Base-by-base conservation (phyloP, 2,329 filamentous ascomycete genomes). In the Hypomyces perniciosus region DNA sequence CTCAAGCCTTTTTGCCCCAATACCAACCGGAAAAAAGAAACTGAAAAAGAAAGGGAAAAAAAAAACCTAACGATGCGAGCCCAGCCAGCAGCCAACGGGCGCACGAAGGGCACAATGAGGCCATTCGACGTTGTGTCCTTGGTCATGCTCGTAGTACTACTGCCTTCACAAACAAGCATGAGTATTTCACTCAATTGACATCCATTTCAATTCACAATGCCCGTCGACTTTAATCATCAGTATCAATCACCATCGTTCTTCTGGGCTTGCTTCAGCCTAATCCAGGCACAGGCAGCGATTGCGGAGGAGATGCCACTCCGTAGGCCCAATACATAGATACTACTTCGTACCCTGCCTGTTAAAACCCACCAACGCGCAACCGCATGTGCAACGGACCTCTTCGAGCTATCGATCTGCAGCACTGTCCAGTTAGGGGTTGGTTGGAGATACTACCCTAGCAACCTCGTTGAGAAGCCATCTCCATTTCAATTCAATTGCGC, bases 341-440 rank as follows among this genome's bases (percentile, higher is more conserved):
- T 20, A 20, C n/a, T n/a, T n/a, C n/a, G 3, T 20, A 20, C 20
- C 20, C 20, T 20, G 20, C 20, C 20, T 20, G 9, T 39, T 39
- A 31, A 40, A 43, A 28, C 37, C 38, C 46, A 37, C 41, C 31
- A 27, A 35, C 33, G 33, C 12, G 33, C 33, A 35, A 35, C 33
- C 46, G 44, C 48, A 42, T 51, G 34, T 35, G n/a, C 48, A 30
- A 42, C 48, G 43, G 41, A 43, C 44, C 48, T 46, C 44, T 20
- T 20, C 20, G 41, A 46, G 37, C 13, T 40, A 28, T 51, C 48
- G 48, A 51, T 51, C 48, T 51, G 48, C 48, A 46, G 31, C 48
- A 30, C 43, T 38, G 44, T 38, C n/a, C 34, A 42, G 48, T 43
- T 51, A 51, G 44, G 27, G 48, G 43, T 43, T 38, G 48, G 44